Conservation (phyloP, 306 rosid genomes). For the Pterocarpus santalinus region DNA sequence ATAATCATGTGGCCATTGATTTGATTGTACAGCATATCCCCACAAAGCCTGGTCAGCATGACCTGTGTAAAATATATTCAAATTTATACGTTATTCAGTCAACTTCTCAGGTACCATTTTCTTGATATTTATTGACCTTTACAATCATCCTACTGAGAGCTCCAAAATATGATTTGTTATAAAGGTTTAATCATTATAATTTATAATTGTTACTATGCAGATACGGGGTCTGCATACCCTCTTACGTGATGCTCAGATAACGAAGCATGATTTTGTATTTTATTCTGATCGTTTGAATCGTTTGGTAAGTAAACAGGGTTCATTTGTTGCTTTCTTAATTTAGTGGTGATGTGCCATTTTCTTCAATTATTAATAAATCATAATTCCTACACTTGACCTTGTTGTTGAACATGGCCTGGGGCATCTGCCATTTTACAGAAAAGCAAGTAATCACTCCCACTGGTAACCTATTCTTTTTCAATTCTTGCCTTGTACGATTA, state of each 20-base stretch:
- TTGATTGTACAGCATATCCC: slow-evolving; percentile 98
- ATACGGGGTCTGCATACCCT: slow-evolving; percentile 99
- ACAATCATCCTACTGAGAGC: slow-evolving; percentile 23
- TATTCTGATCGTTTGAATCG: slow-evolving; percentile 96
- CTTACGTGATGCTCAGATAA: slow-evolving; percentile 91
- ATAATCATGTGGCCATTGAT: slow-evolving; percentile 96
- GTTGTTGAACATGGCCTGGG: slow-evolving; percentile 99
- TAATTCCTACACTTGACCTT: slow-evolving; percentile 57
- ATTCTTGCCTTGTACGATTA: slow-evolving; percentile 9
- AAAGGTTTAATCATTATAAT: slow-evolving; percentile 14
- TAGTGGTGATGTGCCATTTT: slow-evolving; percentile 30
- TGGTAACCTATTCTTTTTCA: slow-evolving; percentile 64
- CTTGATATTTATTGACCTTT: slow-evolving; percentile 7
- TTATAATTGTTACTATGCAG: slow-evolving; percentile 61
- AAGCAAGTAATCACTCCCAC: slow-evolving; percentile 97
- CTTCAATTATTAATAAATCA: slow-evolving; percentile 24
- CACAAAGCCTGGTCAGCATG: slow-evolving; percentile 98
- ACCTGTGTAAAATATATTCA: slow-evolving; percentile 98
- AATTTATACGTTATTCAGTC: slow-evolving; percentile 92
- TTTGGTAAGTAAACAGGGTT: slow-evolving; percentile 65
- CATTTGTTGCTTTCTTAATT: slow-evolving; percentile 41
- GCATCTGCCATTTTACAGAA: slow-evolving; percentile 96
- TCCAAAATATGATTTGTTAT: slow-evolving; percentile 27
- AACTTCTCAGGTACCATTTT: slow-evolving; percentile 84
- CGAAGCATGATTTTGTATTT: slow-evolving; percentile 97